Evolutionary conservation across 192 early-diverging fungal genomes (phyloP), one percentile per base, ranked within the genome.

Genomic region (Glomus cerebriforme): DNA sequence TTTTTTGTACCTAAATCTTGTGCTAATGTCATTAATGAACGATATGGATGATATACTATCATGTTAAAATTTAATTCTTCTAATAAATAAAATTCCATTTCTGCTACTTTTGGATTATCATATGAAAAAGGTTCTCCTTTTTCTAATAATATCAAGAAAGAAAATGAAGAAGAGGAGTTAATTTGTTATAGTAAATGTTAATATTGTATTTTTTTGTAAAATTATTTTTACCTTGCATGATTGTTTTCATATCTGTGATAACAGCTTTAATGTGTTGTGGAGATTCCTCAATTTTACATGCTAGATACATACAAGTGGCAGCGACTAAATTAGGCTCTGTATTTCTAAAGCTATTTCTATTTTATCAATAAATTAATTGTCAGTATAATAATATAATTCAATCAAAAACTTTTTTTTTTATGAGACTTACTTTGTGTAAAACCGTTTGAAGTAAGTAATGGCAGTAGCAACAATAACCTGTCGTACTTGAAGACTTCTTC

Each of bases 21-120:
- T 7, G 85, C 84, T 59, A 90, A 82, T 24, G 84, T 86, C 1
- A 87, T 90, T 2, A 98, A 85, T 6, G 92, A 87, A 29, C 92
- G 90, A 80, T 97, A 98, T 9, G 96, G 95, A 79, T 98, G 95
- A 81, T 90, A 95, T 0, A 96, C 90, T 73, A 97, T 92, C 69
- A 95, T 81, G 78, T 94, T 95, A 75, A 96, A 98, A 81, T 96
- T 91, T 74, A 98, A 88, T 26, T 96, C 96, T 79, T 98, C 96
- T 39, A 98, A 54, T 35, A 98, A 78, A 74, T 96, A 95, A 82
- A 95, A 96, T 79, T 98, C 96, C 84, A 94, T 96, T 65, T 97
- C 96, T 32, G 96, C 95, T 60, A 98, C 89, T 75, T 93, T 91
- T 22, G 84, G 82, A 45, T 89, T 85, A 24, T 94, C 94, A 73